Base-by-base conservation (phyloP, 1,284 basidiomycete species). In the Jaminaea rosea region DNA sequence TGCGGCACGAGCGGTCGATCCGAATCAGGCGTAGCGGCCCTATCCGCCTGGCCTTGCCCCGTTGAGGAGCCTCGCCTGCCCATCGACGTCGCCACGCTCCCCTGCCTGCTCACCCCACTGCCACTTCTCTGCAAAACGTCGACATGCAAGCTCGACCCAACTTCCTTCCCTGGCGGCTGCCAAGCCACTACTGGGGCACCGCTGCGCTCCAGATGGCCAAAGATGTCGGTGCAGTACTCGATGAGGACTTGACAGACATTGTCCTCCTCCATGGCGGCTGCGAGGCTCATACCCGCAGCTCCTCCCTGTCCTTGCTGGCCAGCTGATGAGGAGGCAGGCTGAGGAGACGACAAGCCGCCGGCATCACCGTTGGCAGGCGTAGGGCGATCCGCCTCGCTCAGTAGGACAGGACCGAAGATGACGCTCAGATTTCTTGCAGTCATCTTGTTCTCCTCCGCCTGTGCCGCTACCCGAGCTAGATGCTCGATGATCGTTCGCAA, bases 401-500 rank as follows among this genome's bases (percentile, higher is more conserved):
- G 56, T 1, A 74, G 53, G 10, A 65, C 68, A 13, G 68, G 70
- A 13, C 68, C 69, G 31, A 73, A 72, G 47, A 74, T 69, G 15
- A 75, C 58, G 26, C 66, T 62, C 4, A 75, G 62, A 60, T 75
- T 75, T 59, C 86, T 87, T 0, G 85, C 79, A 58, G 90, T 88
- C 93, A 98, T 98, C 77, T 94, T 96, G 75, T 94, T 97, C 72
- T 81, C 81, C 19, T 83, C 81, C 4, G 80, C 79, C 46, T 81
- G 79, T 6, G 82, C 77, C 1, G 84, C 83, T 4, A 98, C 83
- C 23, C 84, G 81, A 7, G 85, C 79, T 10, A 98, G 82, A 74
- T 97, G 93, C 62, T 93, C 87, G 15, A 94, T 77, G n/a, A 97
- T 76, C 8, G 84, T 82, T 62, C 84, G 86, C 63, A 97, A 80